phyloP scores from a whole-genome alignment of 192 early-diverging fungal species.

The Coemansia sp. region DNA sequence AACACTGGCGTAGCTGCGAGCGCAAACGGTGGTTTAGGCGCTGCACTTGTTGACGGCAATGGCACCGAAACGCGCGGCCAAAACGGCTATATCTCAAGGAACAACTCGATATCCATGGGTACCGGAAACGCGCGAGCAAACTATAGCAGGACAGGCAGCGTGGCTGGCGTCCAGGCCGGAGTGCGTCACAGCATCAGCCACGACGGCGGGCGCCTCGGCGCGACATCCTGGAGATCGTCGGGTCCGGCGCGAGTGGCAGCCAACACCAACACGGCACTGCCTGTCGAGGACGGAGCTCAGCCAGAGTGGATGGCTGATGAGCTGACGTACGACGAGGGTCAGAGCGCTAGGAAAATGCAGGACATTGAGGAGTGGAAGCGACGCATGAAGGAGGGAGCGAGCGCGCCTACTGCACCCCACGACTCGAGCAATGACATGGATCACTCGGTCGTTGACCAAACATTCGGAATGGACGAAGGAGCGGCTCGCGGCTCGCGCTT shows the following conservation, averaged over 20 bases:
- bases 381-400: slow-evolving; percentile 35
- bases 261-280: background rate
- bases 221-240: slow-evolving; percentile 39
- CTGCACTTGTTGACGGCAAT: background rate
- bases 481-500: slow-evolving; percentile 44
- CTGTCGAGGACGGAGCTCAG: slow-evolving; percentile 20
- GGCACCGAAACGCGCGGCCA: background rate
- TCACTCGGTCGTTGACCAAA: background rate
- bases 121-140: background rate
- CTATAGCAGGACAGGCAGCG: slow-evolving; percentile 8
- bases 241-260: slow-evolving; percentile 8
- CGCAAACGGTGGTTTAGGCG: background rate
- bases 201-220: slow-evolving; percentile 10
- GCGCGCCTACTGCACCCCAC: background rate
- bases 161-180: background rate
- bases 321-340: slow-evolving; percentile 39
- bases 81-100: slow-evolving; percentile 1
- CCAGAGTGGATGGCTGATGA: slow-evolving; percentile 57
- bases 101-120: slow-evolving; percentile 5
- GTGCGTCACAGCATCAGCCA: slow-evolving; percentile 11
- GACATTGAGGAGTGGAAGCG: slow-evolving; percentile 58
- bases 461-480: slow-evolving; percentile 2
- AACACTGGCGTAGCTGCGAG: background rate
- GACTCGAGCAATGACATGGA: background rate
- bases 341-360: slow-evolving; percentile 41